Base-by-base conservation (phyloP, 2,329 filamentous ascomycete genomes). In the Cordyceps sp. region DNA sequence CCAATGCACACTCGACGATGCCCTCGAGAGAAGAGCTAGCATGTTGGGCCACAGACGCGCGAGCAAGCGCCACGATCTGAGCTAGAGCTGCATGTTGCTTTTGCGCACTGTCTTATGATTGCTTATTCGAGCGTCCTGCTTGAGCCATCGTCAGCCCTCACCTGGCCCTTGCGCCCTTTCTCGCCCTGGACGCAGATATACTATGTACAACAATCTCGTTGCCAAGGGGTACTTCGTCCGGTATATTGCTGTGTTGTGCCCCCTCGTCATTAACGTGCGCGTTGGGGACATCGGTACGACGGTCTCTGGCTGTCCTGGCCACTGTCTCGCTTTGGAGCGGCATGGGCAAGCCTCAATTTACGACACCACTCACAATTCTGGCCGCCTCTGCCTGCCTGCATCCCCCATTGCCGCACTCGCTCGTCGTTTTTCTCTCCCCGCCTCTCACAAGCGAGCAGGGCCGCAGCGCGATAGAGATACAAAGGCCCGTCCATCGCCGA, bases 81-180 rank as follows among this genome's bases (percentile, higher is more conserved):
- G 18, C 33, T 29, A 33, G 31, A 23, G 19, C 29, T 26, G 25
- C 28, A n/a, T 6, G n/a, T 32, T 37, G 16, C 26, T 31, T 37
- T 34, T 37, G 30, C 30, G 20, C 33, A 33, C 36, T 31, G 36
- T 33, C 33, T 28, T 14, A 25, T 21, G 7, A 16, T 37, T 37
- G 24, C 36, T 37, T 35, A 22, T 35, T 31, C 30, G 2, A 12
- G 28, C 24, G 19, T 30, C 23, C 30, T n/a, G 27, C 24, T 18
- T 24, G 22, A 16, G 14, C 15, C 28, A 20, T 33, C 26, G 31
- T 27, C 27, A 19, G 27, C 16, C 24, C 21, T 33, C 31, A 14
- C 31, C 20, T 30, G 27, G 30, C 24, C 23, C 20, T 30, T 14
- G 31, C 22, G 27, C 23, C 30, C 20, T 26, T 33, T 14, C 29